Conservation (phyloP, 1,139 yeast genomes). For the Sugiyamaella neomexicana region DNA sequence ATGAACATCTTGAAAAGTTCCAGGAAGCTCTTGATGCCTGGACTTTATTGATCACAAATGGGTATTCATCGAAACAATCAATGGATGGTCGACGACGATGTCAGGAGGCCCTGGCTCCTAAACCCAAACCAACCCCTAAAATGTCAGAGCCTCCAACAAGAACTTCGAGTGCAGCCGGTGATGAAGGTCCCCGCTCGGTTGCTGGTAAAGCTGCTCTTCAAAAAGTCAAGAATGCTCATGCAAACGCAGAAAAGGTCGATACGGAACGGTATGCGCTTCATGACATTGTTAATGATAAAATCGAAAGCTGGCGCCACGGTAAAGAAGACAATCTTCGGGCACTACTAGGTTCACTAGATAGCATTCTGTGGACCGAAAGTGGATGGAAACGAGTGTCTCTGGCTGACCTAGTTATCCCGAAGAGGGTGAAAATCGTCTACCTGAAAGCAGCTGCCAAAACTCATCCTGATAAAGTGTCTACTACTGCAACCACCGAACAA, state of each 20-base stretch:
- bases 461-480: constrained; percentile 86
- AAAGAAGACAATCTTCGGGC: constrained; percentile 80
- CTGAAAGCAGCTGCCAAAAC: constrained; percentile 92
- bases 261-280: constrained; percentile 57
- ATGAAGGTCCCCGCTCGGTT: constrained; percentile 34
- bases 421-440: constrained; percentile 81
- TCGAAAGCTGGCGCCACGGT: constrained; percentile 68
- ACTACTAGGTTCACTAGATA: constrained; percentile 64
- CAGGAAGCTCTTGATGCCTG: constrained; percentile 63
- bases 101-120: constrained; percentile 53
- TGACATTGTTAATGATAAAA: constrained; percentile 56
- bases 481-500: constrained; percentile 58
- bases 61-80: constrained; percentile 60
- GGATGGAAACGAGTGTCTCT: constrained; percentile 65
- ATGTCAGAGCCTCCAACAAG: constrained; percentile 20
- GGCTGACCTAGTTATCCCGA: constrained; percentile 83
- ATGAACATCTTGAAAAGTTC: constrained; percentile 74
- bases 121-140: constrained; percentile 36
- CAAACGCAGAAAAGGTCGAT: constrained; percentile 53
- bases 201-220: constrained; percentile 48
- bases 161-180: constrained; percentile 9
- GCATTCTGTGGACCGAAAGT: constrained; percentile 59
- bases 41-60: constrained; percentile 61
- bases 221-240: constrained; percentile 51
- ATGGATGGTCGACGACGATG: constrained; percentile 87